Percentiles rank a stretch among this genome's conserved stretches.
Evolutionary conservation across 768 basidiomycete species (phyloP).

Genomic region (Amanita thiersii): DNA sequence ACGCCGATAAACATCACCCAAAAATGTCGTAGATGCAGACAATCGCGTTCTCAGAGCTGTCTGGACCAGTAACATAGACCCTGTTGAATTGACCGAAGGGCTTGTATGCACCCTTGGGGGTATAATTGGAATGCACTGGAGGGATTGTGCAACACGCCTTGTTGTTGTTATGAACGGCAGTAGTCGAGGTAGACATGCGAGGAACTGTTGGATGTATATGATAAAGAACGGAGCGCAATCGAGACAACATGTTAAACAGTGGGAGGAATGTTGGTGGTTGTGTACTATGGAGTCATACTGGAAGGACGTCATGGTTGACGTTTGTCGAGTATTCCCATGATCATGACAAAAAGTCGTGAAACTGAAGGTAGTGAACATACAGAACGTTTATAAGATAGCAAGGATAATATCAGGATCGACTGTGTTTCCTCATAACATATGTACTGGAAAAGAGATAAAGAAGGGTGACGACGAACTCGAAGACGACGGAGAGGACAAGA

Average conservation of each 20-base stretch:
- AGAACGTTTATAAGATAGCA: no score
- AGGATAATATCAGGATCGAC: no score
- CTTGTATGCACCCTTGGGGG: conserved; percentile 41
- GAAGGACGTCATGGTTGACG: no score
- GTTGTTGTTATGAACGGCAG: conserved; percentile 31
- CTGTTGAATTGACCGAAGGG: conserved; percentile 39
- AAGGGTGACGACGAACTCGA: conserved; percentile 45
- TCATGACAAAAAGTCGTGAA: background rate
- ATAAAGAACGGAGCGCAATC: conserved; percentile 29
- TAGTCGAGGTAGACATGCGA: conserved; percentile 29
- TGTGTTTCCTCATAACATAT: conserved; percentile 11
- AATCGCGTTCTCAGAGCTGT: conserved; percentile 39
- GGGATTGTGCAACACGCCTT: conserved; percentile 48
- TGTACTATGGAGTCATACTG: no score
- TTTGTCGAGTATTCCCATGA: no score
- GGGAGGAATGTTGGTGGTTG: background rate
- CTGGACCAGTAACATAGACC: conserved; percentile 45
- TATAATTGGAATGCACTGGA: conserved; percentile 44
- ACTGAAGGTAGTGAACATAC: background rate
- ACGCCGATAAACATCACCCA: conserved; percentile 27
- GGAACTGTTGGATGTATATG: conserved; percentile 24
- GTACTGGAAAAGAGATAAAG: conserved; percentile 43
- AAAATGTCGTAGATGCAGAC: conserved; percentile 60
- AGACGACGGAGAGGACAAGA: conserved; percentile 48
- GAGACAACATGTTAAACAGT: conserved; percentile 16